Conservation (phyloP, 352 stramenopile species). For the Aphanomyces euteiches region DNA sequence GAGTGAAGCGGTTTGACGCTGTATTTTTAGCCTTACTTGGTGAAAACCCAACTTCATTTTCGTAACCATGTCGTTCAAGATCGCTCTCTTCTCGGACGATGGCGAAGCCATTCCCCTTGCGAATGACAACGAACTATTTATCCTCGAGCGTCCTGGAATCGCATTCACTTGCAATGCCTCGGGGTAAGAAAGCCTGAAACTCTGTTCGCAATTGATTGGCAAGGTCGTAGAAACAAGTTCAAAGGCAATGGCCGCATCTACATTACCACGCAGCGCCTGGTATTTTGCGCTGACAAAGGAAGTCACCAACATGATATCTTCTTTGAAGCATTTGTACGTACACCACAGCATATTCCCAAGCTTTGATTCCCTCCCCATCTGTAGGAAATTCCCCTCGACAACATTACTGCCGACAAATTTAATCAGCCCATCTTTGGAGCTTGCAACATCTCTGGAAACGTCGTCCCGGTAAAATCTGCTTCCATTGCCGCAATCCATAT, state of each 20-base stretch:
- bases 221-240: conserved; percentile 43
- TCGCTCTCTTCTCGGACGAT: conserved; percentile 66
- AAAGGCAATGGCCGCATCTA: conserved; percentile 79
- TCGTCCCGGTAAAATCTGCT: conserved; percentile 43
- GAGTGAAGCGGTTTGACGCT: not conserved
- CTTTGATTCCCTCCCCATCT: not conserved
- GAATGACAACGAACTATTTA: conserved; percentile 78
- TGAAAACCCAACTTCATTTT: not conserved
- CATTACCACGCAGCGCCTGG: conserved; percentile 81
- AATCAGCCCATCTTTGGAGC: conserved; percentile 88
- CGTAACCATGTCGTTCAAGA: conserved; percentile 61
- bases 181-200: conserved; percentile 40
- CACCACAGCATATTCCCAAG: too few species aligned
- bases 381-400: conserved; percentile 67
- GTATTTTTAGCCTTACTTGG: not conserved
- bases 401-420: conserved; percentile 86
- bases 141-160: conserved; percentile 74
- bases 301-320: conserved; percentile 55
- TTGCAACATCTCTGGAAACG: conserved; percentile 79
- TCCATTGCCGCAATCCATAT: not conserved
- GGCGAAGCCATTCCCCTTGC: conserved; percentile 71
- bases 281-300: conserved; percentile 76
- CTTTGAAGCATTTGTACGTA: conserved; percentile 70
- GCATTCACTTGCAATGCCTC: conserved; percentile 63
- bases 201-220: not conserved